Base-by-base conservation (phyloP, 1,284 basidiomycete genomes). In the Puccinia polysora region DNA sequence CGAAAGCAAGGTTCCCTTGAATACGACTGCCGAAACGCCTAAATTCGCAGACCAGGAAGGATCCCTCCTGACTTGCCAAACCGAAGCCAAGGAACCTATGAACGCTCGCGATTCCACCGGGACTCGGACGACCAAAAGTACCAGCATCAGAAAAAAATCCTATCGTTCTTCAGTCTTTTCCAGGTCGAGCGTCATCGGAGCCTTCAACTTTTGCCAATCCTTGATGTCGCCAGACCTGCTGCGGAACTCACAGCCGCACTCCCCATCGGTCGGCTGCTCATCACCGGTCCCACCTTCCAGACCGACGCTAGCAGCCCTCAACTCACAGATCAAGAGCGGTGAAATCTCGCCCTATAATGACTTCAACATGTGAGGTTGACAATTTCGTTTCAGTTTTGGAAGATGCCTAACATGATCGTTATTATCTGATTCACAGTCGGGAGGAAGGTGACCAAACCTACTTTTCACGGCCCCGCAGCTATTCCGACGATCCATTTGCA, bases 401-500 rank as follows among this genome's bases (percentile, higher is more conserved):
- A 56, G 55, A 28, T 20, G 55, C 34, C 34, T 15, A 49, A 49
- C n/a, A 49, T 6, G 4, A 49, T 6, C n/a, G 25, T n/a, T 5
- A 18, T 6, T n/a, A 56, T 34, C 53, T 34, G 10, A 12, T n/a
- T 18, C 25, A 34, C 30, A 56, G 23, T 18, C 18, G 25, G 5
- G 15, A 4, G 5, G 47, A 49, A 6, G 47, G 25, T 23, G 15
- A n/a, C 25, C 7, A 49, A 49, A 6, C 25, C 47, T 4, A 49
- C 15, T 49, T n/a, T n/a, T n/a, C n/a, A 7, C 53, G 25, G 4
- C 30, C 32, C 8, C 55, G 18, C 32, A 56, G 55, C 32, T 56
- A 56, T 30, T 56, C 55, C 15, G 56, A 58, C 15, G 56, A 58
- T 58, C 56, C 56, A 1, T 58, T 58, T 58, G 56, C 56, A 23